Evolutionary conservation across 164 flowering plant genomes (phyloP), one percentile per base, ranked within the genome.

Genomic region (Houttuynia cordata): DNA sequence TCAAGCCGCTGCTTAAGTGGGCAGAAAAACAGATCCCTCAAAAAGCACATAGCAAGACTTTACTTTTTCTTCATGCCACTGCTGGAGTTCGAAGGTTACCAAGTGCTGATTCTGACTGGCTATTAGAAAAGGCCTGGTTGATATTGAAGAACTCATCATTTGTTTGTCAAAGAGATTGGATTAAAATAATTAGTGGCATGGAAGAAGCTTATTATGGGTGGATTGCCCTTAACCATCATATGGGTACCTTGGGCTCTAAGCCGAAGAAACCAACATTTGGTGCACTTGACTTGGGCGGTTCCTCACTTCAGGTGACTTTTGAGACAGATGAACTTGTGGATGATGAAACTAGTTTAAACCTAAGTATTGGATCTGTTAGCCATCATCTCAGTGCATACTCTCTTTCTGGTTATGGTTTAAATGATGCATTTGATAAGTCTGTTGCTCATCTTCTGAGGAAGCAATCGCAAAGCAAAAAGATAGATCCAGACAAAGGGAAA

Each of bases 281-380:
- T 67, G 84, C 99, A 62, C 95, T 94, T 70, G 99, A 94, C 72
- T 71, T 94, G 74, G 96, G 99, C 63, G 99, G 99, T 56, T 94
- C 99, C 13, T 94, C 99, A 0, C 72, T 94, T 73, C 99, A 94
- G 70, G 91, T 88, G 63, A 94, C 99, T 39, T 94, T 94, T 79
- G 99, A 94, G 77, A 79, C 83, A 50, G 69, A 76, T 59, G 71
- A 73, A 15, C 68, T 62, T 14, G 64, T 58, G 51, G 70, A 68
- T 53, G 83, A 80, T 60, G 81, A 83, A 60, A 81, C 85, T 41
- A n/a, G n/a, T n/a, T n/a, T n/a, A n/a, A n/a, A n/a, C n/a, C n/a
- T n/a, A n/a, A n/a, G n/a, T n/a, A n/a, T n/a, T n/a, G n/a, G n/a
- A n/a, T n/a, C n/a, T n/a, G n/a, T n/a, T n/a, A n/a, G n/a, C n/a